Base-by-base conservation (phyloP, 495 filamentous ascomycete species). In the Aspergillus incahuasiensis region DNA sequence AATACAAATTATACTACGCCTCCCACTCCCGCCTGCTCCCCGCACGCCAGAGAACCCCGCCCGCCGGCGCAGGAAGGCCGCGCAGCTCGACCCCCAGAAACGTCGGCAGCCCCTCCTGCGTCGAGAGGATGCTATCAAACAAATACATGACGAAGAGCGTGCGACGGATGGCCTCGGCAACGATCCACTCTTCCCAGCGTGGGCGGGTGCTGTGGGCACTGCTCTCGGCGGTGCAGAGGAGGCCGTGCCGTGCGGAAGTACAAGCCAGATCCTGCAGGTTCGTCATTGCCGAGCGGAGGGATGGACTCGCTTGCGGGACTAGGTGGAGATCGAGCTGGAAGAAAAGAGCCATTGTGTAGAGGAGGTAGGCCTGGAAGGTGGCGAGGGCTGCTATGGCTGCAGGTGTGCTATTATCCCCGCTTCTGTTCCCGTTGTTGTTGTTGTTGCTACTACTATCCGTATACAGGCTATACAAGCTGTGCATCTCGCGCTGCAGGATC, bases 111-210 rank as follows among this genome's bases (percentile, higher is more conserved):
- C 62, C 70, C 40, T 78, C 70, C 30, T 72, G 70, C 0, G 68
- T 44, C 4, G 65, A 74, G 12, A 77, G 66, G 1, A 78, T 59
- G 38, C 70, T 75, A 43, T 76, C 72, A 43, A 80, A 74, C 20
- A 80, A 68, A 48, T 79, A 80, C 75, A 78, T 77, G 4, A 69
- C 66, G 51, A 67, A 80, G 0, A 80, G 41, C 25, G 77, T 74
- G 5, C 77, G 70, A 24, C 75, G 62, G 43, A 75, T 79, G 13
- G 76, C 62, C 50, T 72, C 72, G 16, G 73, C 65, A 6, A 76
- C 60, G 43, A 80, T 75, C 77, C 76, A 80, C 19, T 70, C 65
- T 58, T 79, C 76, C 77, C 76, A 80, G 35, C 50, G 65, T 0
- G 77, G 77, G 2, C 74, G 68, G 8, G 64, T 44, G 20, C 62